Percentiles rank a stretch among this genome's conserved stretches.
These are phyloP conservation scores for Bacterosira constricta DNA, from an alignment of 108 stramenopile genomes.

Conservation along the genomic window DNA sequence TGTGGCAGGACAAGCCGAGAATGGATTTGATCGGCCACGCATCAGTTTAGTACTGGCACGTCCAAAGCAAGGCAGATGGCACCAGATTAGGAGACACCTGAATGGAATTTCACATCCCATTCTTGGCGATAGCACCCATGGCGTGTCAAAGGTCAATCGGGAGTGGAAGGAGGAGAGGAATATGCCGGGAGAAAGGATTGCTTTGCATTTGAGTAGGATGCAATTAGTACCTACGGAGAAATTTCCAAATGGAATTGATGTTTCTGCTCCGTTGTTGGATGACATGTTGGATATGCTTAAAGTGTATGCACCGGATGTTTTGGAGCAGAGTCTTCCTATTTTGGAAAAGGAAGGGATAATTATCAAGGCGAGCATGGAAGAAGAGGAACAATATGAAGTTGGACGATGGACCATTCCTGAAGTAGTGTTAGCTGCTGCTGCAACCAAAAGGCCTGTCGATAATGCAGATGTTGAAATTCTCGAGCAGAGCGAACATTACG, in stretches of 20 bases:
- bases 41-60: constrained; percentile 78
- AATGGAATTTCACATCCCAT: constrained; percentile 87
- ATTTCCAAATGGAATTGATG: constrained; percentile 68
- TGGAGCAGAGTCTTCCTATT: constrained; percentile 52
- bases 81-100: constrained; percentile 86
- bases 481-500: constrained; percentile 33
- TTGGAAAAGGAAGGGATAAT: constrained; percentile 70
- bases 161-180: constrained; percentile 68
- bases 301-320: constrained; percentile 66
- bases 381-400: constrained; percentile 37
- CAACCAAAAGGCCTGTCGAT: neutral
- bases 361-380: constrained; percentile 13
- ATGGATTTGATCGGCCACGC: constrained; percentile 54
- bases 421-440: constrained; percentile 3
- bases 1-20: constrained; percentile 63
- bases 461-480: constrained; percentile 35
- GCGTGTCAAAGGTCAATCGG: constrained; percentile 63
- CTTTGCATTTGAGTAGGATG: constrained; percentile 71
- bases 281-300: constrained; percentile 75
- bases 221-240: constrained; percentile 52
- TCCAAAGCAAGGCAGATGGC: constrained; percentile 82
- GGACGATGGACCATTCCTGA: constrained; percentile 39
- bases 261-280: constrained; percentile 53
- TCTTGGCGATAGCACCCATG: constrained; percentile 83
- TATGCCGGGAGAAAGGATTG: constrained; percentile 68